Conservation (phyloP, 805 yeast genomes). For the Metschnikowia matae region DNA sequence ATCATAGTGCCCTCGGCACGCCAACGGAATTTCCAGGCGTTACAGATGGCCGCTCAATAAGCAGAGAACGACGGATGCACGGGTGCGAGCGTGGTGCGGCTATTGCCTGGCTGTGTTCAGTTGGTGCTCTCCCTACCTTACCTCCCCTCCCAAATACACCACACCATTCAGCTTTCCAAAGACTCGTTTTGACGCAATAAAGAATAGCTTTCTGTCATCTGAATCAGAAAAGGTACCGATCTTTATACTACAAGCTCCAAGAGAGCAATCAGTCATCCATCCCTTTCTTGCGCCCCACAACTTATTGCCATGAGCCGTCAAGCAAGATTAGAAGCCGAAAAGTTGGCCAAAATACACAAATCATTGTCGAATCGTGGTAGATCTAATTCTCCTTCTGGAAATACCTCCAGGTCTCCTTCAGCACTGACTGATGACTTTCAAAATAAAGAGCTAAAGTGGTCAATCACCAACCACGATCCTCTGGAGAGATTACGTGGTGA, state of each 20-base stretch:
- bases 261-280: not conserved
- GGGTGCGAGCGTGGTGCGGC: not conserved
- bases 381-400: constrained; percentile 33
- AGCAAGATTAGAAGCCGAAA: constrained; percentile 39
- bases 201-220: not conserved
- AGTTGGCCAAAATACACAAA: constrained; percentile 37
- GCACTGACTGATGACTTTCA: constrained; percentile 32
- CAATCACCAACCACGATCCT: constrained; percentile 71
- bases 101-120: constrained; percentile 1
- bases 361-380: constrained; percentile 36
- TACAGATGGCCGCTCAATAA: not conserved
- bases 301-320: constrained; percentile 31
- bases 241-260: not conserved
- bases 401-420: constrained; percentile 32
- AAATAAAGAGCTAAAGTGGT: constrained; percentile 51
- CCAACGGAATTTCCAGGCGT: not conserved
- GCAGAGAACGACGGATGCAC: not conserved
- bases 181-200: not conserved
- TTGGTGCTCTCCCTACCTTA: constrained; percentile 1
- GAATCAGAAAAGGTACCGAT: not conserved
- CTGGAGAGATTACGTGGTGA: constrained; percentile 49
- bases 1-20: not conserved
- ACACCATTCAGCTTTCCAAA: not conserved
- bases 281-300: constrained; percentile 1
- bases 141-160: not conserved